These are phyloP conservation scores for Phaseolus lunatus DNA, from an alignment of 306 rosid genomes.

Conservation along the genomic window DNA sequence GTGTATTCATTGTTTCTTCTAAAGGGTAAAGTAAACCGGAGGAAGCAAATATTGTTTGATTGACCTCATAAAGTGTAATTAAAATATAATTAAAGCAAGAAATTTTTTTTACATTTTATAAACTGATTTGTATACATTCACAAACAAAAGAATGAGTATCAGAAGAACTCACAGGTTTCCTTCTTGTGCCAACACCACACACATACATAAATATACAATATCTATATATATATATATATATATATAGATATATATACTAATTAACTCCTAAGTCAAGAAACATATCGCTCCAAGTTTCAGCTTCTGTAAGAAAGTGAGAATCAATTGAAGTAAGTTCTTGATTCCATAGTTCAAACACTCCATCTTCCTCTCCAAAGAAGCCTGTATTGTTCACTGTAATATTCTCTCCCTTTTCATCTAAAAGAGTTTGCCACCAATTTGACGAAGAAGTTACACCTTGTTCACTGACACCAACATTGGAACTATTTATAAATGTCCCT, in stretches of 20 bases:
- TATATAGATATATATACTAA: too few species aligned
- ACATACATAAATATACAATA: too few species aligned
- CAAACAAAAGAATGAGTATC: too few species aligned
- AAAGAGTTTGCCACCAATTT: slow-evolving; percentile 28
- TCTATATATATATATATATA: too few species aligned
- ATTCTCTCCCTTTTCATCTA: background rate
- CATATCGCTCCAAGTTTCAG: background rate
- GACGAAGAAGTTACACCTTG: background rate
- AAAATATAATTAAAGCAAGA: background rate
- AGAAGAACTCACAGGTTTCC: too few species aligned
- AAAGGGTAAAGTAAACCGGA: too few species aligned
- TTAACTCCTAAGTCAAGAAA: background rate
- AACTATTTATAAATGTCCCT: background rate
- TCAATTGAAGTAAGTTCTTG: background rate
- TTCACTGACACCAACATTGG: background rate
- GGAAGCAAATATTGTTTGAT: too few species aligned
- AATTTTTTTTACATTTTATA: background rate
- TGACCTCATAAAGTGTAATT: too few species aligned
- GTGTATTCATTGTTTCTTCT: too few species aligned
- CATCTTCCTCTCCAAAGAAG: background rate
- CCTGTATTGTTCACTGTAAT: background rate
- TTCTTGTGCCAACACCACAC: background rate
- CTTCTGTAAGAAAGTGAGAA: background rate
- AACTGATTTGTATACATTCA: background rate
- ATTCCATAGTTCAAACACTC: background rate